Percentiles rank a stretch among this genome's conserved stretches.
phyloP scores from a whole-genome alignment of 495 filamentous ascomycete genomes.

The Neurospora sp. region DNA sequence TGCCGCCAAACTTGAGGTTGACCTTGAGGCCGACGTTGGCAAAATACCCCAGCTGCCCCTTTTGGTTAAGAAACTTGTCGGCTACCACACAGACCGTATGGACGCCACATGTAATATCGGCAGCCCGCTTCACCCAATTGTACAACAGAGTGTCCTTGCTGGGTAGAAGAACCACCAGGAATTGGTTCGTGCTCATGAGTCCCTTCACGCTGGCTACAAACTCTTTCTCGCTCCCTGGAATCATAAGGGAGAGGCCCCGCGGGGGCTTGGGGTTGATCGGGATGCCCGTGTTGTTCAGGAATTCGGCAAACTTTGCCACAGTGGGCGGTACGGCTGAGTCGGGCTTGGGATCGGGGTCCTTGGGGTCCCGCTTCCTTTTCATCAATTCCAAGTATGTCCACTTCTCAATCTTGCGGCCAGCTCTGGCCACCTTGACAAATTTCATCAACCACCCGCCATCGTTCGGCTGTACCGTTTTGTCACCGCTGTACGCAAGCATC shows the following conservation, averaged over 20 bases:
- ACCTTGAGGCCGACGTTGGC: constrained; percentile 74
- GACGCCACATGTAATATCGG: constrained; percentile 54
- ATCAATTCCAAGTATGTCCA: constrained; percentile 22
- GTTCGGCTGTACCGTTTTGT: constrained; percentile 1
- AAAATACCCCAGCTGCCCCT: constrained; percentile 44
- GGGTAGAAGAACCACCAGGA: constrained; percentile 59
- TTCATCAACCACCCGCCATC: constrained; percentile 34
- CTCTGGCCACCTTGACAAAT: constrained; percentile 18
- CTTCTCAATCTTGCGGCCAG: constrained; percentile 18
- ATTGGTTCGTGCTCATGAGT: constrained; percentile 2
- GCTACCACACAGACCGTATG: constrained; percentile 53
- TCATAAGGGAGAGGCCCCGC: not conserved
- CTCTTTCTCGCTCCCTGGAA: not conserved
- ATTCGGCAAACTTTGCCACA: constrained; percentile 24
- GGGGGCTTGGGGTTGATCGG: constrained; percentile 11
- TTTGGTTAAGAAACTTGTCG: constrained; percentile 36
- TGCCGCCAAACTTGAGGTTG: constrained; percentile 77
- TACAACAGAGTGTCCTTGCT: constrained; percentile 44
- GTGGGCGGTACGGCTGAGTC: not conserved
- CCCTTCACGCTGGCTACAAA: constrained; percentile 1
- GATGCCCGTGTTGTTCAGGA: constrained; percentile 28
- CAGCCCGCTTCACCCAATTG: constrained; percentile 55
- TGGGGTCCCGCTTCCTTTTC: too few species aligned
- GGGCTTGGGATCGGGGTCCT: not conserved
- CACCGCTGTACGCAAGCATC: constrained; percentile 35